Conservation (phyloP, 108 stramenopile species). For the Conticribra guillardii region DNA sequence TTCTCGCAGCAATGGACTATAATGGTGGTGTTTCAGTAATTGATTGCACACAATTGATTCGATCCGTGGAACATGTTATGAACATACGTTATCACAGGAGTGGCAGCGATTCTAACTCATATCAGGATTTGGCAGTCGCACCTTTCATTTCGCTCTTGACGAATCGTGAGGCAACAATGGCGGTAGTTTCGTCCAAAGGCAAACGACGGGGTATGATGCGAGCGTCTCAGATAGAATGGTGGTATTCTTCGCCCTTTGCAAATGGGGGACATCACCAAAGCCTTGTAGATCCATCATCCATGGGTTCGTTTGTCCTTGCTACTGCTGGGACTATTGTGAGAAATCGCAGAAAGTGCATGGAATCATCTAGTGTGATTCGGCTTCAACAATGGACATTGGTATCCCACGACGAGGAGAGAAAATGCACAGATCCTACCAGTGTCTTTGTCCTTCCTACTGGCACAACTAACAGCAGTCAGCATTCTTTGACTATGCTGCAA, state of each 20-base stretch:
- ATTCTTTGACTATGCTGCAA: conserved; percentile 15
- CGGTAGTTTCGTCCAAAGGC: conserved; percentile 16
- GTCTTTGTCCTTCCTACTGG: conserved; percentile 24
- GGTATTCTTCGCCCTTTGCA: conserved; percentile 21
- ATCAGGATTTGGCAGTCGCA: not conserved
- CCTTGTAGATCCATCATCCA: conserved; percentile 9
- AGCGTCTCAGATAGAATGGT: conserved; percentile 49
- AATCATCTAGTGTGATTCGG: conserved; percentile 3
- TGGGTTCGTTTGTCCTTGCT: conserved; percentile 30
- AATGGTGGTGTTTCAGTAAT: conserved; percentile 73
- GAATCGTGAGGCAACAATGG: conserved; percentile 17
- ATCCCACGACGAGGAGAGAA: not conserved
- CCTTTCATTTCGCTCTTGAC: conserved; percentile 8
- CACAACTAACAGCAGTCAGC: not conserved
- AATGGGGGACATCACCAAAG: not conserved
- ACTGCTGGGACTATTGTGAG: conserved; percentile 13
- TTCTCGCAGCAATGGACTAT: conserved; percentile 72
- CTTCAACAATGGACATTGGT: conserved; percentile 19
- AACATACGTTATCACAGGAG: not conserved
- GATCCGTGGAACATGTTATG: conserved; percentile 11
- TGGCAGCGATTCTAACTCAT: not conserved
- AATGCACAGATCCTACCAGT: conserved; percentile 1
- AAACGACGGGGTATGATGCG: conserved; percentile 1
- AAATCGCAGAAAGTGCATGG: not conserved
- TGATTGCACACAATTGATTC: conserved; percentile 61